Base-by-base conservation (phyloP, 2,329 filamentous ascomycete genomes). In the Hypoxylon sp. region DNA sequence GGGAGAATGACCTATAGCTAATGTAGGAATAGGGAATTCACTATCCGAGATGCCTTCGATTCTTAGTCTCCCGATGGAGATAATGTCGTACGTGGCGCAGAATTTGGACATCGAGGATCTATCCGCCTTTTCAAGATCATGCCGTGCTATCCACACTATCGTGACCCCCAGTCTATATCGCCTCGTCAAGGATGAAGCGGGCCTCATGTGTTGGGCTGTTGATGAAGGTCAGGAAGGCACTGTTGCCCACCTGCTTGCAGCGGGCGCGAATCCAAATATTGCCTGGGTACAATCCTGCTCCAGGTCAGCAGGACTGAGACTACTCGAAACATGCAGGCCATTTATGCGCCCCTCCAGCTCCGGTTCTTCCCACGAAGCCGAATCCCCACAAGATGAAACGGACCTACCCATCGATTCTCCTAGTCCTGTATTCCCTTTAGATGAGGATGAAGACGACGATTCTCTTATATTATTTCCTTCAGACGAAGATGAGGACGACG, bases 61-160 rank as follows among this genome's bases (percentile, higher is more conserved):
- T 33, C 60, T 72, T 35, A 39, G 39, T 48, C 65, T 74, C 13
- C 73, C 73, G 2, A 1, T 63, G 8, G 74, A 76, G 54, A n/a
- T 75, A 13, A 48, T 72, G n/a, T 17, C 22, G 1, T 53, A 57
- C 31, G 44, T 64, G 1, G 57, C 59, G n/a, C 19, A 54, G 3
- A 9, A 63, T 17, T 63, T 63, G 14, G 59, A 67, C 11, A 35
- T 60, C 8, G 3, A 26, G 13, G 68, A 72, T 46, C 14, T 74
- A 13, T 70, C 69, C 14, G 64, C 63, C 14, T 72, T 74, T 47
- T 69, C 68, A 9, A 59, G 66, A 11, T 72, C 69, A 17, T 75
- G 74, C 42, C 71, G 65, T n/a, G 48, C 31, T 31, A 35, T 74
- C 5, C 35, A 70, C 39, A 5, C 39, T 2, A 35, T 44, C 19